These are phyloP conservation scores for Rubia tinctorum DNA, from an alignment of 305 asterid species.

Conservation along the genomic window DNA sequence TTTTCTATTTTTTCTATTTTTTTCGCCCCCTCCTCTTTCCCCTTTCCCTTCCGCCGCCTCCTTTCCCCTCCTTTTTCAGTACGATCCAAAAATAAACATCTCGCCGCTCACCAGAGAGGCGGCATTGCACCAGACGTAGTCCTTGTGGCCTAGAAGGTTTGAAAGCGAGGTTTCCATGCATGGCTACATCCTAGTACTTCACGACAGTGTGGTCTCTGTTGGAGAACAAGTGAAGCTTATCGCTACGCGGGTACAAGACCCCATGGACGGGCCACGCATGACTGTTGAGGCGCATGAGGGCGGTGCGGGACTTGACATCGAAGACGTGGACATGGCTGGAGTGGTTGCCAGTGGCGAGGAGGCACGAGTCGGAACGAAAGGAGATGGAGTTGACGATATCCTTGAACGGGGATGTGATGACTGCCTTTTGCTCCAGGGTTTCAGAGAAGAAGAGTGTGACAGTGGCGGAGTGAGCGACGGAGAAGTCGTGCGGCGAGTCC, in stretches of 20 bases:
- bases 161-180: constrained; percentile 52
- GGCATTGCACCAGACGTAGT: constrained; percentile 87
- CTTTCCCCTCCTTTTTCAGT: too few species aligned
- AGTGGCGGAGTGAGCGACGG: constrained; percentile 76
- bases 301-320: constrained; percentile 51
- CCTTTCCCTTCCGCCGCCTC: too few species aligned
- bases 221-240: constrained; percentile 75
- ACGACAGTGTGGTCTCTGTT: constrained; percentile 90
- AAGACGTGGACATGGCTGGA: constrained; percentile 69
- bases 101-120: constrained; percentile 73
- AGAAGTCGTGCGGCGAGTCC: constrained; percentile 65
- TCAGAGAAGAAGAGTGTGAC: constrained; percentile 54
- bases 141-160: constrained; percentile 76
- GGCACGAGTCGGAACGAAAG: constrained; percentile 73
- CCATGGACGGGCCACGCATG: constrained; percentile 65
- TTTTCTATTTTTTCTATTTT: too few species aligned
- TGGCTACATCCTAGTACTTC: constrained; percentile 81
- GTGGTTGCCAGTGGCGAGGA: constrained; percentile 72
- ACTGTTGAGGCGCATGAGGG: constrained; percentile 63
- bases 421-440: constrained; percentile 51
- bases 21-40: too few species aligned
- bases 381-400: constrained; percentile 59
- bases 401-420: constrained; percentile 44
- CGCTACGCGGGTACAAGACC: constrained; percentile 63
- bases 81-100: constrained; percentile 69